Evolutionary conservation across 2,329 filamentous ascomycete genomes (phyloP).

Genomic region (Fusarium succisae): DNA sequence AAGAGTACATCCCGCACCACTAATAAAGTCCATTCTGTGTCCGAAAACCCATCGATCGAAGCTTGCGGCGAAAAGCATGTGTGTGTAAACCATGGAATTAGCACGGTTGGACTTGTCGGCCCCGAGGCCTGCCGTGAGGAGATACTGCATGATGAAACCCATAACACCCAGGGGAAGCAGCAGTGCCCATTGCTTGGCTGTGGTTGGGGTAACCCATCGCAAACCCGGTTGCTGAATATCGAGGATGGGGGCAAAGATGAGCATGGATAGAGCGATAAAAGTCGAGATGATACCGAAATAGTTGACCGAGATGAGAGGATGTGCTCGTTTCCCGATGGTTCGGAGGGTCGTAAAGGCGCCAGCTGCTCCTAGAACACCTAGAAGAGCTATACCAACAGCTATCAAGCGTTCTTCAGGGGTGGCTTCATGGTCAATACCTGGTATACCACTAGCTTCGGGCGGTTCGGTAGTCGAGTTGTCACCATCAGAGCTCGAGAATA

Average conservation of each 20-base stretch:
- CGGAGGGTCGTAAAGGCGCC: conserved; percentile 80
- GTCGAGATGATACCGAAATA: conserved; percentile 81
- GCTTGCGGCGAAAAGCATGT: conserved; percentile 64
- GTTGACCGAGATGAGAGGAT: conserved; percentile 85
- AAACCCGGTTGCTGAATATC: conserved; percentile 58
- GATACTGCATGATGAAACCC: conserved; percentile 86
- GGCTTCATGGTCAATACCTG: conserved; percentile 48
- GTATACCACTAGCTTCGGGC: conserved; percentile 33
- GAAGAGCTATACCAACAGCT: conserved; percentile 75
- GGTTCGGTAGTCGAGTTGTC: conserved; percentile 32
- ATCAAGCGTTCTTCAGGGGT: conserved; percentile 72
- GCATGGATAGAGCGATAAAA: conserved; percentile 69
- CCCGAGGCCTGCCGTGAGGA: conserved; percentile 80
- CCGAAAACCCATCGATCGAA: conserved; percentile 65
- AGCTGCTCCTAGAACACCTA: conserved; percentile 81
- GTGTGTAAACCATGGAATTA: conserved; percentile 67
- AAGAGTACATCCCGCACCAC: conserved; percentile 60
- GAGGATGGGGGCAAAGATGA: conserved; percentile 61
- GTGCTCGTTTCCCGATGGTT: conserved; percentile 81
- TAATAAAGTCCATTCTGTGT: conserved; percentile 59
- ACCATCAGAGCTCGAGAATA: conserved; percentile 54
- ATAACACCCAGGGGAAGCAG: conserved; percentile 74
- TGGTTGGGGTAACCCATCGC: conserved; percentile 53
- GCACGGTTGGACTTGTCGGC: conserved; percentile 72
- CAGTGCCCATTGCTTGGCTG: conserved; percentile 69